phyloP scores from a whole-genome alignment of 2,329 filamentous ascomycete genomes.

The Arthrobotrys sphaeroides region DNA sequence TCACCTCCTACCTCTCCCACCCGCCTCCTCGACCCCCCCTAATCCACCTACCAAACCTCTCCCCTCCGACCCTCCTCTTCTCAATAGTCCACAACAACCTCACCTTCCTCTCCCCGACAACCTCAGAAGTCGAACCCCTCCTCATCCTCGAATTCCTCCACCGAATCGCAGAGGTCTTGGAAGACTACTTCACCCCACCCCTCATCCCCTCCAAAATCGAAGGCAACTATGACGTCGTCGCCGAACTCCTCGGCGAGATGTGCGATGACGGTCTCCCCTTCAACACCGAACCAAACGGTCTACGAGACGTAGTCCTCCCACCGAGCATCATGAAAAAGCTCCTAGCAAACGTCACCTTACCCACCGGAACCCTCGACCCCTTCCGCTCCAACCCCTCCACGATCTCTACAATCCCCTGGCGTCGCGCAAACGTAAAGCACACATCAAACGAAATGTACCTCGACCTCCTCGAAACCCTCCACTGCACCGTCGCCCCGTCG shows the following conservation, averaged over 20 bases:
- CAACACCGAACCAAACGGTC: conserved; percentile 90
- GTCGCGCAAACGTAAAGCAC: conserved; percentile 88
- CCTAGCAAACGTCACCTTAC: conserved; percentile 84
- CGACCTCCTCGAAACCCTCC: conserved; percentile 89
- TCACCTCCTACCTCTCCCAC: conserved; percentile 87
- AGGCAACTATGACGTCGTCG: conserved; percentile 88
- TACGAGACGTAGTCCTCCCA: conserved; percentile 90
- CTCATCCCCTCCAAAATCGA: conserved; percentile 87
- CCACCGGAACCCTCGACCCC: conserved; percentile 65
- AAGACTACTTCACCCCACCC: conserved; percentile 91
- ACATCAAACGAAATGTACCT: conserved; percentile 98
- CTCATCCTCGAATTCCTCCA: conserved; percentile 94
- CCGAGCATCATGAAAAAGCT: conserved; percentile 90
- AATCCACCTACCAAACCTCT: conserved; percentile 82
- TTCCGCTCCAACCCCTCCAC: conserved; percentile 58
- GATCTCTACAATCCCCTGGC: conserved; percentile 77
- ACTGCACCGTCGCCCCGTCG: conserved; percentile 88
- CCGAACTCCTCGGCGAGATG: conserved; percentile 93
- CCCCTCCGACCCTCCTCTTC: conserved; percentile 87
- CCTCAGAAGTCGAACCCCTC: conserved; percentile 85
- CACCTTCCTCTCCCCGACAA: conserved; percentile 84
- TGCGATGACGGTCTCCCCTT: conserved; percentile 90
- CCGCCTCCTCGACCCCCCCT: conserved; percentile 82
- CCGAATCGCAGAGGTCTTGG: conserved; percentile 87
- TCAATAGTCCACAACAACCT: conserved; percentile 87